Base-by-base conservation (phyloP, 2,329 filamentous ascomycete species). In the Waltergamsia citrina region DNA sequence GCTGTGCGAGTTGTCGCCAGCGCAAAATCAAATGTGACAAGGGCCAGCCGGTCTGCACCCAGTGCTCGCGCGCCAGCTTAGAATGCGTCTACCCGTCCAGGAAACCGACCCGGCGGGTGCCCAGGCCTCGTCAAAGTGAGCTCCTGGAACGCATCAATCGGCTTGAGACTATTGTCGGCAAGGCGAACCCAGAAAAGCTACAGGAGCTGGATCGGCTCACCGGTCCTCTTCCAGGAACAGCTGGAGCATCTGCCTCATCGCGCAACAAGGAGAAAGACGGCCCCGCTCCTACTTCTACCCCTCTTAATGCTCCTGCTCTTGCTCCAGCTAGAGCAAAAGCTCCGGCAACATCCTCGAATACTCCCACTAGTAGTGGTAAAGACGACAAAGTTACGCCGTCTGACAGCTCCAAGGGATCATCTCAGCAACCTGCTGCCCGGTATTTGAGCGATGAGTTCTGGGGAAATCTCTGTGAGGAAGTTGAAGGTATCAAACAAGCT, bases 11-110 rank as follows among this genome's bases (percentile, higher is more conserved):
- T n/a, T 83, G 78, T 44, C 73, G 78, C 38, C 68, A 72, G 40
- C 67, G 74, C 40, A 80, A 79, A 48, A 60, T 78, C 29, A 76
- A 71, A 43, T 80, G 75, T 52, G 65, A 74, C 46, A 67, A 71
- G 41, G 56, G 59, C 23, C 59, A 66, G 39, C 75, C 74, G 5
- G 29, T 40, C 18, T 80, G 76, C 47, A 50, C 54, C 6, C 66
- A 69, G 36, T 78, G 74, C 46, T 45, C 61, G 16, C 66, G 62
- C 32, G 57, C 60, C 24, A 50, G 56, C 7, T 54, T 59, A 7
- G 61, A 70, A 30, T 79, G 67, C 44, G 44, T 62, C 24, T 65
- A 63, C 35, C 63, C 63, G 14, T 49, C 54, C n/a, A 56, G 63
- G 19, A 66, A 65, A 41, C 60, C 60, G 25, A 60, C 57, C 31